phyloP scores from a whole-genome alignment of 257 asterid species.

The Fraxinus anomala region DNA sequence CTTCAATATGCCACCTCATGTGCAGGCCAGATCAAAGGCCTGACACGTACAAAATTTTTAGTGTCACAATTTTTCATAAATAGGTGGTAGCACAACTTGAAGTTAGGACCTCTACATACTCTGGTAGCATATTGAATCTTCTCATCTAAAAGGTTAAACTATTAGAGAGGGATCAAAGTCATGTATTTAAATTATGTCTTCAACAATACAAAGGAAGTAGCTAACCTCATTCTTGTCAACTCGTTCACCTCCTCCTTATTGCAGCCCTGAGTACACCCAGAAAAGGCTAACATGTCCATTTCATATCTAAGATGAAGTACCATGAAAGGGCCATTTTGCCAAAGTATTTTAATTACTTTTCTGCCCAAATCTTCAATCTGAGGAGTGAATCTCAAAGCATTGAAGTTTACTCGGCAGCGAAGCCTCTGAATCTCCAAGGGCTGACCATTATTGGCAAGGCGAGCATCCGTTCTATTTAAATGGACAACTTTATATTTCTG shows the following conservation, averaged over 20 bases:
- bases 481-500: conserved; percentile 90
- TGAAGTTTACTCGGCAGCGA: conserved; percentile 88
- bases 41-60: neutral
- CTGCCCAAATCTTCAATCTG: conserved; percentile 92
- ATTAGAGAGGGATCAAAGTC: neutral
- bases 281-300: conserved; percentile 98
- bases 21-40: neutral
- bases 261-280: conserved; percentile 97
- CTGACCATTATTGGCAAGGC: conserved; percentile 90
- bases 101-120: neutral
- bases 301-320: conserved; percentile 97
- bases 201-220: neutral
- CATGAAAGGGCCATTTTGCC: conserved; percentile 82
- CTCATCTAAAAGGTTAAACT: neutral
- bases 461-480: conserved; percentile 85
- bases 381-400: conserved; percentile 78
- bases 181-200: neutral
- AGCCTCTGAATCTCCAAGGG: conserved; percentile 84
- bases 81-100: neutral
- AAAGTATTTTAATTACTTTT: conserved; percentile 71
- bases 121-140: neutral
- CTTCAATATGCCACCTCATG: neutral
- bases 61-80: neutral
- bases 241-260: conserved; percentile 78
- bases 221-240: conserved; percentile 88